A percentile compares a stretch with the other conserved stretches of the same genome.
Evolutionary conservation across 352 stramenopile species (phyloP).

Genomic region (Globisporangium splendens): DNA sequence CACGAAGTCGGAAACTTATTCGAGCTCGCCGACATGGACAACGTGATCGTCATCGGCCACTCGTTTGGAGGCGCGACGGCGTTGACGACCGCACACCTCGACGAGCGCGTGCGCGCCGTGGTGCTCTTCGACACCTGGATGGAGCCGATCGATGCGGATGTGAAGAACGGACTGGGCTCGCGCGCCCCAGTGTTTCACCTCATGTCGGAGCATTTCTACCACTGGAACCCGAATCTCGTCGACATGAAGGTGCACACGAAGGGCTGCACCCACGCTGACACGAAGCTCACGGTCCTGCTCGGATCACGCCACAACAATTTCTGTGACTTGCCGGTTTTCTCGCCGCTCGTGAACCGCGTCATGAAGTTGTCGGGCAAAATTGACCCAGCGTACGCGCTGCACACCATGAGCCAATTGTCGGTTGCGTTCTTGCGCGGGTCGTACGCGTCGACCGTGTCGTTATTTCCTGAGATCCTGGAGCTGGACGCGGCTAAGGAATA

Average conservation of each 20-base stretch:
- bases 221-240: conserved; percentile 51
- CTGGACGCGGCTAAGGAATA: not conserved
- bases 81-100: conserved; percentile 41
- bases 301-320: conserved; percentile 71
- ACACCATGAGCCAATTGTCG: conserved; percentile 37
- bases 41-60: conserved; percentile 46
- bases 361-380: conserved; percentile 49
- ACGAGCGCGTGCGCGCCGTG: conserved; percentile 39
- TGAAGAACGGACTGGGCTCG: conserved; percentile 30
- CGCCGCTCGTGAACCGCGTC: conserved; percentile 44
- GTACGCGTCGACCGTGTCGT: conserved; percentile 21
- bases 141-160: conserved; percentile 45
- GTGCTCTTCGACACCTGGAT: conserved; percentile 70
- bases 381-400: conserved; percentile 38
- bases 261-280: conserved; percentile 32
- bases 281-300: conserved; percentile 35
- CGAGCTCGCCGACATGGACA: conserved; percentile 22
- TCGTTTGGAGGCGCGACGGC: conserved; percentile 66
- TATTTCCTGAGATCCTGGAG: conserved; percentile 37
- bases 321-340: conserved; percentile 64
- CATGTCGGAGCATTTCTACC: conserved; percentile 58
- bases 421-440: conserved; percentile 40
- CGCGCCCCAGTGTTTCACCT: conserved; percentile 50
- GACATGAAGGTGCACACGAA: conserved; percentile 32
- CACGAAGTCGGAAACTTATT: conserved; percentile 24